Percentiles rank a stretch among this genome's conserved stretches.
Evolutionary conservation across 805 yeast species (phyloP).

Genomic region (Candida insectorum): DNA sequence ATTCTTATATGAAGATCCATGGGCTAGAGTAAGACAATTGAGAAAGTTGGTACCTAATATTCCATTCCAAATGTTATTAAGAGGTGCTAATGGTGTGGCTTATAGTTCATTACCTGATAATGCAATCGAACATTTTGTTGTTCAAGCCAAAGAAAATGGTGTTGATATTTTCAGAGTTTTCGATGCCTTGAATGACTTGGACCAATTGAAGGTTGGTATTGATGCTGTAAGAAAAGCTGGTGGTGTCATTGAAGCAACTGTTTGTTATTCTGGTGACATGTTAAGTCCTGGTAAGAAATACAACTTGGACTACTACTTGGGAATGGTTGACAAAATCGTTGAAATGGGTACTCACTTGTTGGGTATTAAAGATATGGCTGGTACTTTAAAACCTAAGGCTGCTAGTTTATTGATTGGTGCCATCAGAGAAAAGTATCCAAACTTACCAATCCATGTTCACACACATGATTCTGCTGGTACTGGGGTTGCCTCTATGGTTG

Average conservation of each 20-base stretch:
- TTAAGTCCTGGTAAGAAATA: constrained; percentile 92
- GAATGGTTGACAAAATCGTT: constrained; percentile 79
- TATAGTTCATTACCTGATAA: constrained; percentile 97
- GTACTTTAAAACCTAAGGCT: constrained; percentile 94
- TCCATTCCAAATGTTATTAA: constrained; percentile 97
- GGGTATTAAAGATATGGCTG: constrained; percentile 99
- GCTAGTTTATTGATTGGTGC: constrained; percentile 78
- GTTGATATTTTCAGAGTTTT: constrained; percentile 97
- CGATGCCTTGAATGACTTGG: constrained; percentile 95
- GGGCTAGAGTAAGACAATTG: constrained; percentile 90
- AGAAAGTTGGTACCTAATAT: constrained; percentile 93
- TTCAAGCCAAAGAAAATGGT: constrained; percentile 92
- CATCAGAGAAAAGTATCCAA: constrained; percentile 83
- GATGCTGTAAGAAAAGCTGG: constrained; percentile 98
- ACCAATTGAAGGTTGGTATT: constrained; percentile 95
- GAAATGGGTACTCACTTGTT: constrained; percentile 93
- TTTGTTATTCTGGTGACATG: constrained; percentile 99
- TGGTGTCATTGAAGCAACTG: constrained; percentile 97
- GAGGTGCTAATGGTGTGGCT: constrained; percentile 99
- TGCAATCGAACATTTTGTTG: constrained; percentile 95
- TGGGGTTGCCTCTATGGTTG: constrained; percentile 95
- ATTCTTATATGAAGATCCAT: constrained; percentile 97
- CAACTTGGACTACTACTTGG: constrained; percentile 84
- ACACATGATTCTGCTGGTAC: constrained; percentile 99
- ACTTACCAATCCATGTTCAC: constrained; percentile 96